A percentile compares a stretch with the other conserved stretches of the same genome.
These are phyloP conservation scores for Groenewaldozyma sp. DNA, from an alignment of 1,139 yeast genomes.

Conservation along the genomic window DNA sequence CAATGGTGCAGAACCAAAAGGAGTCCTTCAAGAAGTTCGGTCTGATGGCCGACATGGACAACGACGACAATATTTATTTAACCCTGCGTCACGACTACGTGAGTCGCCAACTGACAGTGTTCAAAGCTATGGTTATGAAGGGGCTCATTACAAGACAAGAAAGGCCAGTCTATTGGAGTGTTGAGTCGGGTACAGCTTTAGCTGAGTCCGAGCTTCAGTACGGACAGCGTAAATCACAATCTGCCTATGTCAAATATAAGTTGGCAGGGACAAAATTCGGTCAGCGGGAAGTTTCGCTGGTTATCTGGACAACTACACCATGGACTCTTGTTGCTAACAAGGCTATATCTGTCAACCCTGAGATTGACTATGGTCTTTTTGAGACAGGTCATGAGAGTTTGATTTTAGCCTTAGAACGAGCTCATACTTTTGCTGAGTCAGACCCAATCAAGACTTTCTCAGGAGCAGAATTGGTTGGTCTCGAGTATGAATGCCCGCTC, in stretches of 20 bases:
- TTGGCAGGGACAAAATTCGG: constrained; percentile 14
- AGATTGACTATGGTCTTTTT: constrained; percentile 46
- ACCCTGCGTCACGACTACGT: constrained; percentile 71
- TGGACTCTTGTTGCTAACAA: constrained; percentile 91
- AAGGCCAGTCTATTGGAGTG: constrained; percentile 97
- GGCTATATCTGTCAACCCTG: constrained; percentile 67
- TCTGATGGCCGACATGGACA: constrained; percentile 72
- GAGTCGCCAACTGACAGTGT: constrained; percentile 60
- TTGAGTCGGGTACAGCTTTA: constrained; percentile 85
- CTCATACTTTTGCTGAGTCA: constrained; percentile 12
- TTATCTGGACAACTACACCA: constrained; percentile 96
- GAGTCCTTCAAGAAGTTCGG: constrained; percentile 59
- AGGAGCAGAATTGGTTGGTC: constrained; percentile 42
- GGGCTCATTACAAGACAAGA: constrained; percentile 72
- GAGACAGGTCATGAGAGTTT: constrained; percentile 28
- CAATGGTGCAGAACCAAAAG: constrained; percentile 56
- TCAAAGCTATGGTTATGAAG: constrained; percentile 53
- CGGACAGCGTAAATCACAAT: constrained; percentile 58
- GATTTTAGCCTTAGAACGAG: constrained; percentile 23
- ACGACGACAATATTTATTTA: constrained; percentile 43
- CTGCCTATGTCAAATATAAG: constrained; percentile 68
- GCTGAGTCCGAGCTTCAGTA: constrained; percentile 97
- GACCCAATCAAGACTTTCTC: constrained; percentile 12
- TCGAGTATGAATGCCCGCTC: constrained; percentile 51
- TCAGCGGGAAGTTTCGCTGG: constrained; percentile 15